Evolutionary conservation across 108 stramenopile genomes (phyloP).

Genomic region (Cylindrotheca closterium): DNA sequence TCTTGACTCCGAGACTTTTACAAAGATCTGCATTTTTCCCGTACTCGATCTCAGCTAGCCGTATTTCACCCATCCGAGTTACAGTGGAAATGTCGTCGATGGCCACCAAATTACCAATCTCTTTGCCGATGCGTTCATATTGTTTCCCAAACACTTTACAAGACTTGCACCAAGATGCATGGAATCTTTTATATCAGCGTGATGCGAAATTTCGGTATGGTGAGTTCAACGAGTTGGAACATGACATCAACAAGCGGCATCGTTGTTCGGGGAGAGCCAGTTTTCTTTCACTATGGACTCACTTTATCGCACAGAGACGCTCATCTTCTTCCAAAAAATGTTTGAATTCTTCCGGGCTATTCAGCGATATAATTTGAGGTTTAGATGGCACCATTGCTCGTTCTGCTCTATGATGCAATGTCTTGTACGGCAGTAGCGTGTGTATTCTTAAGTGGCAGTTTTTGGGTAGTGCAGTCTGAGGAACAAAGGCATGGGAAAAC

Average conservation of each 20-base stretch:
- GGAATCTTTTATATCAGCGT: slow-evolving; percentile 41
- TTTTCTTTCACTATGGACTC: too few relatives aligned
- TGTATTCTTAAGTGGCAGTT: too few relatives aligned
- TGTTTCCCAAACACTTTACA: slow-evolving; percentile 61
- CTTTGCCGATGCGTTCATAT: slow-evolving; percentile 39
- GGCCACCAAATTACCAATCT: slow-evolving; percentile 39
- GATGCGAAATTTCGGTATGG: too few relatives aligned
- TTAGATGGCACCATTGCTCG: background rate
- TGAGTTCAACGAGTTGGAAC: too few relatives aligned
- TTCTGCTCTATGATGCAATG: too few relatives aligned
- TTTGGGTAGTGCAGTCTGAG: too few relatives aligned
- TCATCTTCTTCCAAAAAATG: slow-evolving; percentile 42
- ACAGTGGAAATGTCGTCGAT: slow-evolving; percentile 15
- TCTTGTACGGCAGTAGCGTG: too few relatives aligned
- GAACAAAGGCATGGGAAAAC: too few relatives aligned
- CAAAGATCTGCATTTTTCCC: slow-evolving; percentile 46
- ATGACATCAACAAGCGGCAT: too few relatives aligned
- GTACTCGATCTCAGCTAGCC: slow-evolving; percentile 68
- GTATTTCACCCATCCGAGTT: slow-evolving; percentile 33
- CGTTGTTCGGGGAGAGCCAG: too few relatives aligned
- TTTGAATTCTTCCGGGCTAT: slow-evolving; percentile 7
- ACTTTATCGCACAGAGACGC: slow-evolving; percentile 62
- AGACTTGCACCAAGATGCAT: slow-evolving; percentile 66
- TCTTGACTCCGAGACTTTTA: slow-evolving; percentile 55
- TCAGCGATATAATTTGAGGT: slow-evolving; percentile 1